Evolutionary conservation across 371 early-diverging fungal species (phyloP).

Genomic region (Furculomyces boomerangus): DNA sequence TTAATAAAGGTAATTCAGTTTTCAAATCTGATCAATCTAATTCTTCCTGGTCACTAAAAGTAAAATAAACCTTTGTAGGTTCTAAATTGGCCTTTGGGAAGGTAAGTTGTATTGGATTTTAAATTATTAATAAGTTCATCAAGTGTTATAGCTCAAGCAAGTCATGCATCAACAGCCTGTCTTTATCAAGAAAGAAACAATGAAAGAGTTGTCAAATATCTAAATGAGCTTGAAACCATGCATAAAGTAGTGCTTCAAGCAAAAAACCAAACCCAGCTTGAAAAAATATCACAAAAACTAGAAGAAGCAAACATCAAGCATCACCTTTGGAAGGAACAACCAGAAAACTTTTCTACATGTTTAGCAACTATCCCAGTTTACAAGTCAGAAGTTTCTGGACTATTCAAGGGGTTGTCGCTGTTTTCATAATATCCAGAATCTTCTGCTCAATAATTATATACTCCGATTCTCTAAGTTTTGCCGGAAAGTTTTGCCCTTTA

Average conservation of each 20-base stretch:
- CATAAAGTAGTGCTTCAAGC: conserved; percentile 62
- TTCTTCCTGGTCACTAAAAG: not conserved
- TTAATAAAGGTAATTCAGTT: conserved; percentile 38
- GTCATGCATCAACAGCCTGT: conserved; percentile 61
- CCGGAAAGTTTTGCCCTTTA: not conserved
- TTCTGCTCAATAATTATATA: not conserved
- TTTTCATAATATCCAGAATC: not conserved
- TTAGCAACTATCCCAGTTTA: conserved; percentile 59
- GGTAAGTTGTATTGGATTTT: conserved; percentile 27
- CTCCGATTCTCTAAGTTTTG: not conserved
- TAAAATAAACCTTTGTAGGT: not conserved
- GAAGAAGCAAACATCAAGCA: conserved; percentile 33
- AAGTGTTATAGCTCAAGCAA: conserved; percentile 71
- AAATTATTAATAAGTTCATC: not conserved
- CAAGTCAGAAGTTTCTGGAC: conserved; percentile 17
- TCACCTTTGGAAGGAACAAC: conserved; percentile 64
- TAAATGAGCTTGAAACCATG: conserved; percentile 44
- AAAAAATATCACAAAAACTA: conserved; percentile 35
- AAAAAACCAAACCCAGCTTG: conserved; percentile 46
- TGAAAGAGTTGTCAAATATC: conserved; percentile 38
- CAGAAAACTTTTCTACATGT: conserved; percentile 65
- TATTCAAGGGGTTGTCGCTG: conserved; percentile 13
- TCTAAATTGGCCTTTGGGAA: conserved; percentile 53
- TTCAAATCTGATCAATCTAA: not conserved
- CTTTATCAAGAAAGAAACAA: conserved; percentile 40